Percentiles rank a stretch among this genome's conserved stretches.
Evolutionary conservation across 768 basidiomycete species (phyloP).

Genomic region (Mycena kentingensis): DNA sequence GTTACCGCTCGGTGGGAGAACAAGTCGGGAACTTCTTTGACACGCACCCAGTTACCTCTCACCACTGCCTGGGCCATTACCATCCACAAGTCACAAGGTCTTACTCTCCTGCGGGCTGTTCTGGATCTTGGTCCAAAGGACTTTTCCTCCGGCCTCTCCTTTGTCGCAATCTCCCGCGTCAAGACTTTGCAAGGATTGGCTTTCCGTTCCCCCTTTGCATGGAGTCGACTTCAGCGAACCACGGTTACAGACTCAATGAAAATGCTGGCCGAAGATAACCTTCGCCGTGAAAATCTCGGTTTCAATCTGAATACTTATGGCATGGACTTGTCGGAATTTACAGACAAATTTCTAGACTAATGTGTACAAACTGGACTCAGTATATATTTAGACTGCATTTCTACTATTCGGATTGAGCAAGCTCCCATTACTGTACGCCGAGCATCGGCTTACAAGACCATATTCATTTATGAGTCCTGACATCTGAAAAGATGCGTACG

Average conservation of each 20-base stretch:
- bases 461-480: too few species aligned
- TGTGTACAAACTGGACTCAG: neutral
- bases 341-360: too few species aligned
- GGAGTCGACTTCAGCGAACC: neutral
- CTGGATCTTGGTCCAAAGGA: neutral
- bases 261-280: conserved; percentile 1
- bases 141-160: conserved; percentile 3
- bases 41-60: conserved; percentile 52
- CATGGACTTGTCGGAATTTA: too few species aligned
- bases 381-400: neutral
- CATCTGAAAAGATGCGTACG: too few species aligned
- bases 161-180: conserved; percentile 3
- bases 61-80: conserved; percentile 75
- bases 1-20: neutral
- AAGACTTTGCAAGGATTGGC: neutral
- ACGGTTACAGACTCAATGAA: conserved; percentile 2
- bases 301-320: conserved; percentile 2
- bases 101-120: conserved; percentile 66
- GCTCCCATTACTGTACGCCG: neutral
- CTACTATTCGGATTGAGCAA: neutral
- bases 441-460: neutral
- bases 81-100: conserved; percentile 79
- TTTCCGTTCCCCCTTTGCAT: neutral
- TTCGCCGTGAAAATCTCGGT: neutral
- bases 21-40: neutral